Evolutionary conservation across 768 basidiomycete species (phyloP).

Genomic region (Epithele typhae): DNA sequence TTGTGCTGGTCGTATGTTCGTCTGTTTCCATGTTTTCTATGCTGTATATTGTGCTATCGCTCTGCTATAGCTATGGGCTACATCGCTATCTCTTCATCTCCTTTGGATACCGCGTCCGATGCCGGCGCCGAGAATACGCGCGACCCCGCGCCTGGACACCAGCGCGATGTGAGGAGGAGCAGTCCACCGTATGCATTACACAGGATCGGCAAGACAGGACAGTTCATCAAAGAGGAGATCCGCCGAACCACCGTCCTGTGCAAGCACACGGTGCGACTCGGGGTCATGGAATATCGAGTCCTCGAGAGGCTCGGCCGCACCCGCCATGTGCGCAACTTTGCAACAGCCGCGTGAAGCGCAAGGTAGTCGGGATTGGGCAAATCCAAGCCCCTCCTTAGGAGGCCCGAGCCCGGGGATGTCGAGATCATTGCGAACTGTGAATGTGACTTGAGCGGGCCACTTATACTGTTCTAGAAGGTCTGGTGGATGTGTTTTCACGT

Average conservation of each 20-base stretch:
- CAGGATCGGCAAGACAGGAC: too few relatives aligned
- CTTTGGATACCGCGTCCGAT: too few relatives aligned
- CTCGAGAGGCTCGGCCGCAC: background rate
- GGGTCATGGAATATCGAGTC: background rate
- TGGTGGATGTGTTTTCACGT: background rate
- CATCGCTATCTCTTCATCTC: too few relatives aligned
- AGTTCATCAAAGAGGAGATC: background rate
- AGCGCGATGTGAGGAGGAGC: too few relatives aligned
- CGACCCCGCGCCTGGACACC: too few relatives aligned
- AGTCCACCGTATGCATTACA: too few relatives aligned
- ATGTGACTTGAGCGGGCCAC: background rate
- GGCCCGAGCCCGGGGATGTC: background rate
- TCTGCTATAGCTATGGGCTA: constrained; percentile 1
- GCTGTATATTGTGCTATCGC: constrained; percentile 7
- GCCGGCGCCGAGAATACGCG: too few relatives aligned
- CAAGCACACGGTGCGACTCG: background rate
- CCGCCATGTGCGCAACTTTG: constrained; percentile 1
- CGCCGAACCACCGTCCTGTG: background rate
- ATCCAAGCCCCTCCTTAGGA: background rate
- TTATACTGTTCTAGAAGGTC: too few relatives aligned
- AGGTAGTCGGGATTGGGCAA: background rate
- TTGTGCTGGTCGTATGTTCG: background rate
- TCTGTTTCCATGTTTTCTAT: background rate
- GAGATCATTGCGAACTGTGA: background rate
- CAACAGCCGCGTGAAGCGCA: background rate